Evolutionary conservation across 305 asterid species (phyloP), one percentile per base, ranked within the genome.

Genomic region (Nicotiana rustica): DNA sequence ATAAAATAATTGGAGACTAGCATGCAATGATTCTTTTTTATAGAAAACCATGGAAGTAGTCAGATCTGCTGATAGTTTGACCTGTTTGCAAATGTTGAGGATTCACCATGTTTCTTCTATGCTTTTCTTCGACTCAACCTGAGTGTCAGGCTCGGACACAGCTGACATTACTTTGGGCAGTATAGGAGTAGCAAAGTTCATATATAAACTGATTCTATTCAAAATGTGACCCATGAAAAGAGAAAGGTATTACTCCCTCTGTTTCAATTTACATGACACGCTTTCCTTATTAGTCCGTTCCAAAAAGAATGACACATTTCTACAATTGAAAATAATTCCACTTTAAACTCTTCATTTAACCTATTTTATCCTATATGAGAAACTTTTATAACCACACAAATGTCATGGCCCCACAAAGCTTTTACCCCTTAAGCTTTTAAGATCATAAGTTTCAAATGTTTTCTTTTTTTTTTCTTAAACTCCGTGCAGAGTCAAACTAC

Each of bases 161-260:
- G 35, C 35, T 18, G 60, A 70, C 59, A 17, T 70, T 36, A 70
- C 35, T 12, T 70, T 70, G 78, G 35, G 60, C n/a, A 2, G 78
- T 70, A 44, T 70, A 10, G 10, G 36, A 44, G 59, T 18, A 70
- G 60, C 36, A 44, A 70, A 19, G 12, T 41, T 70, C 18, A 70
- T 41, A 70, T 18, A 70, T 19, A 70, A 69, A 69, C 33, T 38
- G 33, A 69, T 69, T 8, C 57, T 70, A 10, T 59, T 41, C 78
- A 70, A 41, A 35, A 38, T 19, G 19, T 70, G 35, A 70, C 78
- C 59, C 35, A 31, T 4, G 6, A 10, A 9, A 38, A 69, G 57
- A 56, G 77, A 69, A 69, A 69, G 35, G 57, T 4, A 69, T 69
- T 10, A 69, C 18, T 10, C 31, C 31, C 31, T 29, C 31, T 29